phyloP scores from a whole-genome alignment of 2,329 filamentous ascomycete genomes.

The Phoma herbarum region DNA sequence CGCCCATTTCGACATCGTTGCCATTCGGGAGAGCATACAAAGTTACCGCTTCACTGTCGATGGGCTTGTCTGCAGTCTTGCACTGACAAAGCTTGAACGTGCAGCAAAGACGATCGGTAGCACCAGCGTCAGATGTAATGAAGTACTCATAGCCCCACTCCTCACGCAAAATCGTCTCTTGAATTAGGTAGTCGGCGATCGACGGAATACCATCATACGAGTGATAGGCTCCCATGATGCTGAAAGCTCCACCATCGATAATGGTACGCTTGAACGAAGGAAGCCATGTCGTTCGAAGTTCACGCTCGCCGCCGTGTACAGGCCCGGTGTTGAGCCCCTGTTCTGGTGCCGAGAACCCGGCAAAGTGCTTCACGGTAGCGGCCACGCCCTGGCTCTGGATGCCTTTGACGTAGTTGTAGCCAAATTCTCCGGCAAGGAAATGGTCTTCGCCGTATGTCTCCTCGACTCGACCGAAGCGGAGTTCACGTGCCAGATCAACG shows the following conservation, averaged over 20 bases:
- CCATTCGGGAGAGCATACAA: constrained; percentile 71
- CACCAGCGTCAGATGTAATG: constrained; percentile 72
- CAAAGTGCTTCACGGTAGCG: constrained; percentile 79
- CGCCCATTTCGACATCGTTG: constrained; percentile 79
- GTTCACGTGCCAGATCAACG: constrained; percentile 74
- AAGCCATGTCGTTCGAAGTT: constrained; percentile 63
- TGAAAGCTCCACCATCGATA: constrained; percentile 72
- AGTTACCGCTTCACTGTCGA: constrained; percentile 72
- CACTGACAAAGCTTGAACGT: constrained; percentile 70
- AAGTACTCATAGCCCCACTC: constrained; percentile 80
- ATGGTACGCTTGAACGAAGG: constrained; percentile 74
- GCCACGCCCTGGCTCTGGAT: constrained; percentile 72
- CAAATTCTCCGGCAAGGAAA: constrained; percentile 73
- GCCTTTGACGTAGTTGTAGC: constrained; percentile 67
- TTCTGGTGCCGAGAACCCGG: constrained; percentile 72
- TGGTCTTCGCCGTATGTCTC: constrained; percentile 77
- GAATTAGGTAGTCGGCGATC: constrained; percentile 70
- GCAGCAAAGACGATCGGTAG: constrained; percentile 72
- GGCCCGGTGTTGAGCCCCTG: constrained; percentile 75
- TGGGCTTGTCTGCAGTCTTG: constrained; percentile 54
- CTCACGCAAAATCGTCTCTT: constrained; percentile 71
- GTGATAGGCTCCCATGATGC: constrained; percentile 79
- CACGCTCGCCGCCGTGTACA: constrained; percentile 64
- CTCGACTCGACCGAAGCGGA: constrained; percentile 76
- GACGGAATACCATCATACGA: constrained; percentile 76